phyloP scores from a whole-genome alignment of 805 yeast genomes.

The Suhomyces sp. region DNA sequence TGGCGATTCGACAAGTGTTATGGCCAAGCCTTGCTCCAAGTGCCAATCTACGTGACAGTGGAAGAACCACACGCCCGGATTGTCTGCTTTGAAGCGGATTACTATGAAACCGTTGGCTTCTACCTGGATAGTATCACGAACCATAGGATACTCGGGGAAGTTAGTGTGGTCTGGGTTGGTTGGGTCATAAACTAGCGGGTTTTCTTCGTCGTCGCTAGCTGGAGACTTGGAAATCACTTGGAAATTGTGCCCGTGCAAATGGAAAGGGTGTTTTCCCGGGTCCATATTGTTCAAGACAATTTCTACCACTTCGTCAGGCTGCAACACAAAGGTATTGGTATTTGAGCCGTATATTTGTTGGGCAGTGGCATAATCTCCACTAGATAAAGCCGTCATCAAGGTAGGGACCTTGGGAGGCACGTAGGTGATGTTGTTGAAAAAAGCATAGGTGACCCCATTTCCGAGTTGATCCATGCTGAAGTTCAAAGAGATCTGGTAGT shows the following conservation, averaged over 20 bases:
- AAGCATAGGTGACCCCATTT: conserved; percentile 74
- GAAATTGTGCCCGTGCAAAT: conserved; percentile 71
- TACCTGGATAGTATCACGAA: conserved; percentile 70
- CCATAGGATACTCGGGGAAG: conserved; percentile 57
- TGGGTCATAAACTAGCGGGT: conserved; percentile 49
- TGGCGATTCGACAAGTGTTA: conserved; percentile 72
- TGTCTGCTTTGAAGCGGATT: conserved; percentile 71
- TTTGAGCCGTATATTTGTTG: conserved; percentile 70
- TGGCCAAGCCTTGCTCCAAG: conserved; percentile 75
- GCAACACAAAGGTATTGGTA: conserved; percentile 60
- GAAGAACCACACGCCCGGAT: conserved; percentile 94
- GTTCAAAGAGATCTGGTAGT: conserved; percentile 55
- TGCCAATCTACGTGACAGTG: conserved; percentile 92
- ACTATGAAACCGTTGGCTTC: conserved; percentile 68
- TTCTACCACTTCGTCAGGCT: conserved; percentile 64
- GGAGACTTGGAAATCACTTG: conserved; percentile 56
- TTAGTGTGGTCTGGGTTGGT: conserved; percentile 34
- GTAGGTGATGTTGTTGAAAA: conserved; percentile 66
- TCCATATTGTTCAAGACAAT: conserved; percentile 76
- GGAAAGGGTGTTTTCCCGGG: conserved; percentile 78
- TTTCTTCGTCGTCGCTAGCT: conserved; percentile 51
- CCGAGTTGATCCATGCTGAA: conserved; percentile 67
- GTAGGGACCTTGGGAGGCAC: conserved; percentile 71
- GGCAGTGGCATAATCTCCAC: conserved; percentile 50
- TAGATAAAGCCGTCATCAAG: conserved; percentile 56